Evolutionary conservation across 805 yeast genomes (phyloP).

Genomic region (Candida pini): DNA sequence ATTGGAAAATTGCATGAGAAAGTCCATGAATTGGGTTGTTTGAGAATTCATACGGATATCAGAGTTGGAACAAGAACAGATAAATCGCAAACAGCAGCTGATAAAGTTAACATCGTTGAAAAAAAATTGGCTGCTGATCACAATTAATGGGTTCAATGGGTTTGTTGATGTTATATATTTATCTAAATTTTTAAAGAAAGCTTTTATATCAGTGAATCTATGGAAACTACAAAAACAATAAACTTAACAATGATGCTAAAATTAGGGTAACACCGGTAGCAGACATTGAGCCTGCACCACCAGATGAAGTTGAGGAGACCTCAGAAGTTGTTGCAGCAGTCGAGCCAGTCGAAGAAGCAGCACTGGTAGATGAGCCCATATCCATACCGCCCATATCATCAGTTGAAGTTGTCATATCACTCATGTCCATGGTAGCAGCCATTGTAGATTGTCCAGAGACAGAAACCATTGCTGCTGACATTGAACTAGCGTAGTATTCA

Average conservation of each 20-base stretch:
- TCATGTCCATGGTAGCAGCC: constrained; percentile 3
- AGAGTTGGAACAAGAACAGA: constrained; percentile 83
- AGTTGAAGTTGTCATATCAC: constrained; percentile 4
- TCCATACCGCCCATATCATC: neutral
- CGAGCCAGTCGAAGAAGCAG: neutral
- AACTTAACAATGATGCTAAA: neutral
- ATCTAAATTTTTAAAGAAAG: no score
- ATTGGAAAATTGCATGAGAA: constrained; percentile 74
- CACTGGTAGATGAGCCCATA: neutral
- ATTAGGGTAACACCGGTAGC: constrained; percentile 1
- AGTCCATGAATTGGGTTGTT: constrained; percentile 65
- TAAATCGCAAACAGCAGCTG: constrained; percentile 65
- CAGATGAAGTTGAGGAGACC: constrained; percentile 1
- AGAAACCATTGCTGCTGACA: constrained; percentile 3
- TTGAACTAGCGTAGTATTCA: constrained; percentile 5
- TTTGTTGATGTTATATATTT: no score
- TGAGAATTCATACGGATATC: constrained; percentile 80
- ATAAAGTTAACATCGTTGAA: constrained; percentile 63
- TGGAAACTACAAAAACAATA: neutral
- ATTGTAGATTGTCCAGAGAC: constrained; percentile 10
- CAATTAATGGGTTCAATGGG: no score
- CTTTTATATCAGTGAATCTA: neutral
- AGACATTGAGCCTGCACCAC: constrained; percentile 1
- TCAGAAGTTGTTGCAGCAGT: neutral
- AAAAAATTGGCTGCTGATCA: constrained; percentile 42